Percentiles rank a stretch among this genome's conserved stretches.
Evolutionary conservation across 2,329 filamentous ascomycete species (phyloP).

Genomic region (Pseudocercospora pini-densiflorae): DNA sequence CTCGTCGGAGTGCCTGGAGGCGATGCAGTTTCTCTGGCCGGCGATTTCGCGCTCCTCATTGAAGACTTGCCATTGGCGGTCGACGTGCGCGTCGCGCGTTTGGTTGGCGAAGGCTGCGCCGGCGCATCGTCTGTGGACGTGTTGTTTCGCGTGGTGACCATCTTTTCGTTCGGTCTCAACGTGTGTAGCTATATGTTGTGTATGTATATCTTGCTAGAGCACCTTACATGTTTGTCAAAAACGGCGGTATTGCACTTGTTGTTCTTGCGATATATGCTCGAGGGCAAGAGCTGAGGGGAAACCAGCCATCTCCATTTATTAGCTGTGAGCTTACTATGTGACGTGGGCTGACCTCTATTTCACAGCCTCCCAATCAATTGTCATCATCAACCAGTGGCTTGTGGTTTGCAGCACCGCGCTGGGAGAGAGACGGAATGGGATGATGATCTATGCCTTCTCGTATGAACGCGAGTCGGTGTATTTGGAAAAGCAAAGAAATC

Average conservation of each 20-base stretch:
- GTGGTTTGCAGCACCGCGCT: background rate
- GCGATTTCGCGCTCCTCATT: conserved; percentile 7
- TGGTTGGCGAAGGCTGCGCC: conserved; percentile 28
- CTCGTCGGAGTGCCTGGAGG: conserved; percentile 45
- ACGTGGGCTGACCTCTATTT: too few species aligned
- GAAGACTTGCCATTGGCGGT: conserved; percentile 19
- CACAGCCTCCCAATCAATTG: background rate
- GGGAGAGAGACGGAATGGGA: too few species aligned
- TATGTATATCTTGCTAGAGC: background rate
- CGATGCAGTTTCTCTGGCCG: background rate
- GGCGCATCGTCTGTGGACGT: conserved; percentile 17
- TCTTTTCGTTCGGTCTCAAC: conserved; percentile 5
- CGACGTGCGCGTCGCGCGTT: conserved; percentile 30
- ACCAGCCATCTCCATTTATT: background rate
- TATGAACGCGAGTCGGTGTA: too few species aligned
- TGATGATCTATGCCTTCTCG: too few species aligned
- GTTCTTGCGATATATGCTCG: background rate
- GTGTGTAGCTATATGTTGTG: background rate
- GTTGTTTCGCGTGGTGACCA: conserved; percentile 22
- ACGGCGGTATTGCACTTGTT: background rate
- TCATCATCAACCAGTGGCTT: background rate
- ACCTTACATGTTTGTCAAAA: background rate
- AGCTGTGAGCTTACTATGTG: background rate
- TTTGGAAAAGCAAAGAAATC: too few species aligned
- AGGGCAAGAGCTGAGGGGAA: background rate